Evolutionary conservation across 2,329 filamentous ascomycete species (phyloP).

Genomic region (Colletotrichum lupini): DNA sequence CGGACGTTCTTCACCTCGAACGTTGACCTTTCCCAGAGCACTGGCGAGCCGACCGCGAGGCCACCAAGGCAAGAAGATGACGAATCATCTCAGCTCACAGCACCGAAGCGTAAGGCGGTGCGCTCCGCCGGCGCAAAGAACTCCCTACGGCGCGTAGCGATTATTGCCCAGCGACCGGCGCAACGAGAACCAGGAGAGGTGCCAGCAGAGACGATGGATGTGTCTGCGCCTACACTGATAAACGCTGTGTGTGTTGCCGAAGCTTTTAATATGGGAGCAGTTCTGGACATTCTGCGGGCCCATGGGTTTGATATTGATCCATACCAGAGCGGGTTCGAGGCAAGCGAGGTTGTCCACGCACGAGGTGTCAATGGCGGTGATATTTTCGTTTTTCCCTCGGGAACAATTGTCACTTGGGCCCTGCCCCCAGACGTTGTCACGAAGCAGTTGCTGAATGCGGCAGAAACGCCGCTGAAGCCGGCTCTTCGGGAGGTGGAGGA

Average conservation of each 20-base stretch:
- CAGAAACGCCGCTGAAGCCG: constrained; percentile 77
- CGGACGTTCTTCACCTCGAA: constrained; percentile 76
- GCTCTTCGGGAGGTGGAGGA: constrained; percentile 85
- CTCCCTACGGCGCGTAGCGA: constrained; percentile 85
- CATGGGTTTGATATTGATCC: constrained; percentile 73
- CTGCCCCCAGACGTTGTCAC: constrained; percentile 82
- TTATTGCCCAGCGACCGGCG: constrained; percentile 78
- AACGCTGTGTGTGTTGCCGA: constrained; percentile 72
- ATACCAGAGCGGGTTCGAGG: constrained; percentile 69
- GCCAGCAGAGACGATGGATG: constrained; percentile 42
- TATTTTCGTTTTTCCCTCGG: constrained; percentile 95
- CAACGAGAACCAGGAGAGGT: constrained; percentile 54
- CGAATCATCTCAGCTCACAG: neutral
- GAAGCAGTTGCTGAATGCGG: constrained; percentile 78
- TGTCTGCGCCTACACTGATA: constrained; percentile 57
- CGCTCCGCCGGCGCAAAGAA: constrained; percentile 68
- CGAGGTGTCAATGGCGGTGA: constrained; percentile 77
- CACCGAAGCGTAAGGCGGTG: constrained; percentile 58
- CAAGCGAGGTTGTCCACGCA: constrained; percentile 72
- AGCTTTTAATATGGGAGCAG: constrained; percentile 72
- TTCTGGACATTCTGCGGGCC: constrained; percentile 65
- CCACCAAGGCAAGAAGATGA: constrained; percentile 19
- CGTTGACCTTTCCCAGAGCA: constrained; percentile 59
- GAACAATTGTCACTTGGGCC: constrained; percentile 93
- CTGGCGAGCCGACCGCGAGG: constrained; percentile 41